Conservation (phyloP, 2,329 filamentous ascomycete species). For the Stachybotrys echinatus region DNA sequence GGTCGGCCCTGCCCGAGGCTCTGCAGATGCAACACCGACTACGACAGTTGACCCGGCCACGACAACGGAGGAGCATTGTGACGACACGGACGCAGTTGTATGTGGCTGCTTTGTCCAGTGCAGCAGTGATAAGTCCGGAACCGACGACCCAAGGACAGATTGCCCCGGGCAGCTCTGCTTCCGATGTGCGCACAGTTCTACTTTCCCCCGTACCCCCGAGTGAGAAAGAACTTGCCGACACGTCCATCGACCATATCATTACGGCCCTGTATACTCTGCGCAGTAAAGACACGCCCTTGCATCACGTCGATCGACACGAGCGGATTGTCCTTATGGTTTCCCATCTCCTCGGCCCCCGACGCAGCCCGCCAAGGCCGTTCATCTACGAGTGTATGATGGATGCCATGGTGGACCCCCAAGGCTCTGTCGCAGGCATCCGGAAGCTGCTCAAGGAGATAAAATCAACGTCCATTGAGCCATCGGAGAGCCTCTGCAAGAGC, state of each 20-base stretch:
- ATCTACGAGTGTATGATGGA: slow-evolving; percentile 73
- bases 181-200: slow-evolving; percentile 7
- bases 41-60: neutral
- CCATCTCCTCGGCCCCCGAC: slow-evolving; percentile 51
- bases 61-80: neutral
- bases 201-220: slow-evolving; percentile 11
- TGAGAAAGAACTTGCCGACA: slow-evolving; percentile 9
- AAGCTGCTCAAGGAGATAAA: slow-evolving; percentile 70
- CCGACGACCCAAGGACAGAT: neutral
- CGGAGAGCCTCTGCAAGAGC: slow-evolving; percentile 64
- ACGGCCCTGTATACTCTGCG: slow-evolving; percentile 21
- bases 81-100: neutral
- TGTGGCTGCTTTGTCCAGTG: neutral
- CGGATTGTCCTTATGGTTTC: slow-evolving; percentile 42
- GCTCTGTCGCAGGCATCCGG: slow-evolving; percentile 60
- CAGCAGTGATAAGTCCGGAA: neutral
- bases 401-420: slow-evolving; percentile 61
- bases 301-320: slow-evolving; percentile 16
- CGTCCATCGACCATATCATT: slow-evolving; percentile 17
- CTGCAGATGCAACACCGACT: slow-evolving; percentile 13
- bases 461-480: slow-evolving; percentile 52
- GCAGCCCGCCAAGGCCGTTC: slow-evolving; percentile 47
- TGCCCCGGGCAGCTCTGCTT: slow-evolving; percentile 4
- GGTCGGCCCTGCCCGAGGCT: slow-evolving; percentile 26
- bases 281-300: neutral